Evolutionary conservation across 768 basidiomycete species (phyloP).

Genomic region (Boletus insuetus): DNA sequence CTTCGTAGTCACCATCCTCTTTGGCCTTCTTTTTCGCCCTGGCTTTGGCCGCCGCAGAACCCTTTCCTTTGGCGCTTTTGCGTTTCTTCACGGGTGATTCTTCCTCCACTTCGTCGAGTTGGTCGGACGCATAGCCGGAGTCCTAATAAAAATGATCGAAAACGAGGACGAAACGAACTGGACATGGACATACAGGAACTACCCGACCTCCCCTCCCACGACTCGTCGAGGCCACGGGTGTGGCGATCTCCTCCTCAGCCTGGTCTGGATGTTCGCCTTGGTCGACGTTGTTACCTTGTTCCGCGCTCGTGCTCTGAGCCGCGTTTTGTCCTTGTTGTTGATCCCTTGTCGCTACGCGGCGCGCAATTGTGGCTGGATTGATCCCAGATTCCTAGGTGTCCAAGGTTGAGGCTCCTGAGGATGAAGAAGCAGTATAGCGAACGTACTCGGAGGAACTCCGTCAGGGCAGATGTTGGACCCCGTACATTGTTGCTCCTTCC

Average conservation of each 20-base stretch:
- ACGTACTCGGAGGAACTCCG: conserved; percentile 72
- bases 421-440: background rate
- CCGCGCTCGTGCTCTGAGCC: conserved; percentile 8
- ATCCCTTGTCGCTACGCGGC: conserved; percentile 33
- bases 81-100: conserved; percentile 51
- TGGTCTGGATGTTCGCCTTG: conserved; percentile 16
- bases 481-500: conserved; percentile 56
- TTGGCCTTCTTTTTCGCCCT: conserved; percentile 41
- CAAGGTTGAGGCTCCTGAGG: conserved; percentile 19
- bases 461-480: conserved; percentile 80
- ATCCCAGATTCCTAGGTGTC: conserved; percentile 49
- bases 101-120: conserved; percentile 62
- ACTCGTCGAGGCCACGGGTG: conserved; percentile 8
- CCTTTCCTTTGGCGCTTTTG: conserved; percentile 45
- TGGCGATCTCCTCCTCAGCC: background rate
- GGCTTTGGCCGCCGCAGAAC: conserved; percentile 38
- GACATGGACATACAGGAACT: conserved; percentile 6
- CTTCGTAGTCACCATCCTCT: conserved; percentile 46
- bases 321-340: conserved; percentile 33
- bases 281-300: conserved; percentile 9
- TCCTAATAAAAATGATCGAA: conserved; percentile 6
- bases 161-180: background rate
- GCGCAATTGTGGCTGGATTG: conserved; percentile 40
- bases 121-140: conserved; percentile 66
- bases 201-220: conserved; percentile 15